Evolutionary conservation across 2,329 filamentous ascomycete species (phyloP).

Genomic region (Phoma herbarum): DNA sequence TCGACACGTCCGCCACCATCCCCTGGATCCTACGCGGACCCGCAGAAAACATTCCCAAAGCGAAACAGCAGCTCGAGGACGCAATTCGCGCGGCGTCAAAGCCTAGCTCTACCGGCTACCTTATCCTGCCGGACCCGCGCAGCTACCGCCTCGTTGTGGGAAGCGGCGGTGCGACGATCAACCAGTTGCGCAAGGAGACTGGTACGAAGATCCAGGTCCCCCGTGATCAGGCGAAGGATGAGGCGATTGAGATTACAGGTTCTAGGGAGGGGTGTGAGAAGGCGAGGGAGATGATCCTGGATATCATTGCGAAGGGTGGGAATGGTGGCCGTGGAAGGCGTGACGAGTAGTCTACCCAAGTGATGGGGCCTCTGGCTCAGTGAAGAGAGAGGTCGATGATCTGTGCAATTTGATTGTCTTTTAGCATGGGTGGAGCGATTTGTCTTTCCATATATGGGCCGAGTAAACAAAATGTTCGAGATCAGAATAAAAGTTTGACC

Average conservation of each 20-base stretch:
- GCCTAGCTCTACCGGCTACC: conserved; percentile 80
- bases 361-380: too few species aligned
- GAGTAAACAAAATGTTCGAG: not conserved
- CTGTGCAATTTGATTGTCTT: not conserved
- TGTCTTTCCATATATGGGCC: not conserved
- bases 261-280: conserved; percentile 81
- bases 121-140: conserved; percentile 86
- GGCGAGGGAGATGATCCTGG: conserved; percentile 87
- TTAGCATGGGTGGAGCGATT: conserved; percentile 18
- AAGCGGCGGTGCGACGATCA: conserved; percentile 87
- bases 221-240: conserved; percentile 74
- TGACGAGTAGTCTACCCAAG: conserved; percentile 13
- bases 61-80: conserved; percentile 75
- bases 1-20: conserved; percentile 65
- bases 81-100: conserved; percentile 76
- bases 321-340: conserved; percentile 8
- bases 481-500: not conserved
- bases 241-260: conserved; percentile 91
- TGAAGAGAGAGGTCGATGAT: not conserved
- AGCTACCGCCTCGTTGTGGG: conserved; percentile 92
- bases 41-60: conserved; percentile 81
- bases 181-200: conserved; percentile 89
- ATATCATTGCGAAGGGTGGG: conserved; percentile 67
- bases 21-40: conserved; percentile 89
- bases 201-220: conserved; percentile 95